Base-by-base conservation (phyloP, 495 filamentous ascomycete genomes). In the Aspergillus olivimuriae region DNA sequence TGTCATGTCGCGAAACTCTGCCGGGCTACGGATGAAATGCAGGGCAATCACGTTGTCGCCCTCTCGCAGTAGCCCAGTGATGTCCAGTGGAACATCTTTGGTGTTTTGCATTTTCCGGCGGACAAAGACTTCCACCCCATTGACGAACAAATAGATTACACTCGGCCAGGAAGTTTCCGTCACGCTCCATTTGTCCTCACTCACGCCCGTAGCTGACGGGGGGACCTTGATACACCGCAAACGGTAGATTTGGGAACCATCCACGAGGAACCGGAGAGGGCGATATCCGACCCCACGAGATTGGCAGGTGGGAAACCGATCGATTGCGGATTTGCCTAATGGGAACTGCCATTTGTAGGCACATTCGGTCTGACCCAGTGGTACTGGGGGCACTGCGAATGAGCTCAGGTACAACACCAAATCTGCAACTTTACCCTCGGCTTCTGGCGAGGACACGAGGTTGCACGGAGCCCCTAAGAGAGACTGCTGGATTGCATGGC, bases 31-130 rank as follows among this genome's bases (percentile, higher is more conserved):
- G 15, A 81, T 67, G 16, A 85, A 53, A 17, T 69, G 65, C 12
- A 87, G 50, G 3, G 69, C 62, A 10, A 94, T 50, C 4, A 47
- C 55, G 51, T 95, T 95, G 2, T 51, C 47, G 3, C 84, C 82
- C 21, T 56, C 39, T 2, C 48, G 56, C 12, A 83, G 56, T 19
- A 57, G 47, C 2, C 65, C 56, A 8, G 87, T 87, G 19, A 92
- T 70, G 46, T 94, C 87, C 20, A 84, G 61, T 0, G 91, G 77
- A 3, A 88, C 52, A 47, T 94, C 85, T 54, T 86, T 90, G 0
- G 79, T 78, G 55, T 86, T 77, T 33, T 87, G 80, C 1, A 69
- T 46, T 45, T 84, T 84, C 16, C 82, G 72, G 32, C 81, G 75
- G 8, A 80, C 51, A 16, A 78, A 73, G 4, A 90, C 46, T n/a